A percentile compares a stretch with the other conserved stretches of the same genome.
These are phyloP conservation scores for Helminthosporium solani DNA, from an alignment of 2,329 filamentous ascomycete species.

Conservation along the genomic window DNA sequence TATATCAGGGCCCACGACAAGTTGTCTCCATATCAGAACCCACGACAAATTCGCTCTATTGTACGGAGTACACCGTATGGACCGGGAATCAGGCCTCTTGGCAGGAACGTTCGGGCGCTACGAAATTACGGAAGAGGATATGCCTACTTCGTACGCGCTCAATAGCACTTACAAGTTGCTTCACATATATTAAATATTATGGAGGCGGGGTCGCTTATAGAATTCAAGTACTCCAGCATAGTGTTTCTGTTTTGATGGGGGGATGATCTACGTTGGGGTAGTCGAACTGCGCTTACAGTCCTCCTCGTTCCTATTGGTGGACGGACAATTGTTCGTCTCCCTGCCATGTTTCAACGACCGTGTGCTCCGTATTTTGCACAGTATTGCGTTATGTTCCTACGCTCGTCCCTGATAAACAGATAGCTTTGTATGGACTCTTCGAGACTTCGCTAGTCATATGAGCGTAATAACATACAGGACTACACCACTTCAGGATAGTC, in stretches of 20 bases:
- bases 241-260: background rate
- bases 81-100: too few relatives aligned
- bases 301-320: background rate
- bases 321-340: background rate
- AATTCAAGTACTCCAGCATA: background rate
- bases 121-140: too few relatives aligned
- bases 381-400: background rate
- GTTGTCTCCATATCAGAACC: background rate
- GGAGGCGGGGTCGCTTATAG: background rate
- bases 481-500: too few relatives aligned
- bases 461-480: background rate
- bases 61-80: too few relatives aligned
- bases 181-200: too few relatives aligned
- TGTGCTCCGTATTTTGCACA: too few relatives aligned
- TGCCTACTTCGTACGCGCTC: too few relatives aligned
- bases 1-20: background rate
- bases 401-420: background rate
- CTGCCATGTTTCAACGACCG: background rate
- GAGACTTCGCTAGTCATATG: background rate
- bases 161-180: too few relatives aligned
- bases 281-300: background rate
- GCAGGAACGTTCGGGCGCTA: too few relatives aligned
- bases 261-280: slow-evolving; percentile 1
- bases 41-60: too few relatives aligned
- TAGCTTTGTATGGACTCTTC: background rate